Conservation (phyloP, 352 stramenopile species). For the Globisporangium nunn region DNA sequence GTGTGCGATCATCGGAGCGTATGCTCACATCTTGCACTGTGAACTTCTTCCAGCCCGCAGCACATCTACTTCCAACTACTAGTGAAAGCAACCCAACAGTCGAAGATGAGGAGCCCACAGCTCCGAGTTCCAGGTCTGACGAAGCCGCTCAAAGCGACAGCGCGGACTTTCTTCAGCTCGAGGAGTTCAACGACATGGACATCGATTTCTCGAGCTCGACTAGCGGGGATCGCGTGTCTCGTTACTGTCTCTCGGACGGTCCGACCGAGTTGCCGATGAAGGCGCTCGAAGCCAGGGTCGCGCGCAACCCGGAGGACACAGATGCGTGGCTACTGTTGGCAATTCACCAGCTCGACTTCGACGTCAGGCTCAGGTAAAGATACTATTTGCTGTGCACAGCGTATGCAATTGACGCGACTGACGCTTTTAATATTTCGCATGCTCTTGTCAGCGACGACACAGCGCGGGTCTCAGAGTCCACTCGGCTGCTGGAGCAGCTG, state of each 20-base stretch:
- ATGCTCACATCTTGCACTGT: neutral
- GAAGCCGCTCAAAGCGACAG: neutral
- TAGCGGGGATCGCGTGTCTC: conserved; percentile 2
- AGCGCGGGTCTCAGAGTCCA: conserved; percentile 10
- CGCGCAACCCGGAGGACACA: conserved; percentile 20
- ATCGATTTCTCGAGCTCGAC: neutral
- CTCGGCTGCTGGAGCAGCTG: conserved; percentile 14
- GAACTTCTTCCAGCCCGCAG: neutral
- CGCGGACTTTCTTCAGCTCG: conserved; percentile 12
- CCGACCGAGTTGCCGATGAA: conserved; percentile 7
- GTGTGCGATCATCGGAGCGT: too few relatives aligned
- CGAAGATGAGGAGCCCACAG: neutral
- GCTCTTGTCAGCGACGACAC: conserved; percentile 17
- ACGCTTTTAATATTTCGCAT: neutral
- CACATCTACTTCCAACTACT: neutral
- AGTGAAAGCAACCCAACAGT: neutral
- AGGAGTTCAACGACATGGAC: conserved; percentile 1
- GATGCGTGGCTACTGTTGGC: conserved; percentile 45
- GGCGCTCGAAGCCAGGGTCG: conserved; percentile 22
- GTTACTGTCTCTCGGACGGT: conserved; percentile 29
- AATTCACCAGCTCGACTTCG: conserved; percentile 39
- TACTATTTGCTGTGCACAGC: neutral
- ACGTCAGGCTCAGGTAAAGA: conserved; percentile 27
- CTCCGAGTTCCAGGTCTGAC: neutral
- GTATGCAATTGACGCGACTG: neutral